Evolutionary conservation across 2,329 filamentous ascomycete genomes (phyloP).

Genomic region (Mycosphaerella sp.): DNA sequence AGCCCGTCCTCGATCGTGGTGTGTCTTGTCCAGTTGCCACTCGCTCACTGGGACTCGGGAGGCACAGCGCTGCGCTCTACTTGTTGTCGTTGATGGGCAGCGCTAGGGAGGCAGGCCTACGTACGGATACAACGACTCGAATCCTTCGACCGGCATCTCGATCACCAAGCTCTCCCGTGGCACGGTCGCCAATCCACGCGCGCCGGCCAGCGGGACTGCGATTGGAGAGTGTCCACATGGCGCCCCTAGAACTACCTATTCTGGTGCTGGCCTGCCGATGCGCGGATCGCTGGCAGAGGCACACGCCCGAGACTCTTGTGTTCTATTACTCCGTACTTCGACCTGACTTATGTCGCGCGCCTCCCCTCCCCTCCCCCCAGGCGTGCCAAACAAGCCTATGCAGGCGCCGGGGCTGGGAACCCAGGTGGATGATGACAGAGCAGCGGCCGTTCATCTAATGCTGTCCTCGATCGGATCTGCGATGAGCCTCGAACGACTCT

Average conservation of each 20-base stretch:
- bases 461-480: neutral
- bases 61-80: too few species aligned
- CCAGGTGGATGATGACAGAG: too few species aligned
- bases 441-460: neutral
- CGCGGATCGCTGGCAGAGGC: neutral
- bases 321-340: too few species aligned
- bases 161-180: neutral
- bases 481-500: neutral
- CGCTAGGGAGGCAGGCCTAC: too few species aligned
- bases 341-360: neutral
- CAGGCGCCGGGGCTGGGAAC: too few species aligned
- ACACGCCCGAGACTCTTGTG: neutral
- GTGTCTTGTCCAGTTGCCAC: neutral
- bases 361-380: neutral
- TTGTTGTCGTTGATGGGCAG: too few species aligned
- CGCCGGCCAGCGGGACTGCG: neutral
- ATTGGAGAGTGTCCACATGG: neutral
- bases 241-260: too few species aligned
- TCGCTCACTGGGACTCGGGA: too few species aligned
- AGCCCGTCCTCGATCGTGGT: neutral
- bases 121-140: too few species aligned
- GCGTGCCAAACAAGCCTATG: neutral
- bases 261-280: neutral
- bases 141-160: too few species aligned
- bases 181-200: neutral